phyloP scores from a whole-genome alignment of 805 yeast species.

The Debaryomyces maramus region DNA sequence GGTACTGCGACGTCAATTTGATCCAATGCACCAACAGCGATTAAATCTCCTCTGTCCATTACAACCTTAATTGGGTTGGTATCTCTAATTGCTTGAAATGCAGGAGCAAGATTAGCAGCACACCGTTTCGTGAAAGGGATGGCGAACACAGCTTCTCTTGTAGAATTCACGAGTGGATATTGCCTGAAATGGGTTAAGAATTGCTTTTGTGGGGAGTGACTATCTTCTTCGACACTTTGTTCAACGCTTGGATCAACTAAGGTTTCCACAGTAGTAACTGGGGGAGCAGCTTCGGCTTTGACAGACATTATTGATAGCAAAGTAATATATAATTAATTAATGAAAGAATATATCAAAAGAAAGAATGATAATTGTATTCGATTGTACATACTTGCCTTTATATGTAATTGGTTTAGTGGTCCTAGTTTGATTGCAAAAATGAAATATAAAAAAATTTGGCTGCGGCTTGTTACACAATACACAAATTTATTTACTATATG shows the following conservation, averaged over 20 bases:
- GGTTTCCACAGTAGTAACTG: neutral
- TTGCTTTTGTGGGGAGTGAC: slow-evolving; percentile 8
- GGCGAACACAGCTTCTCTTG: slow-evolving; percentile 30
- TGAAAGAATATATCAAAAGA: no score
- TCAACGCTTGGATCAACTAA: neutral
- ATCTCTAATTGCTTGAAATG: slow-evolving; percentile 17
- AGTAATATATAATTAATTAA: no score
- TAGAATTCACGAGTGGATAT: slow-evolving; percentile 50
- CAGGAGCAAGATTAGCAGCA: slow-evolving; percentile 32
- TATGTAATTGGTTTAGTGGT: neutral
- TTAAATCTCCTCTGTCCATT: slow-evolving; percentile 49
- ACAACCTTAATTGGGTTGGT: slow-evolving; percentile 43
- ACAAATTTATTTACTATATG: neutral
- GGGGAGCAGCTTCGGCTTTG: neutral
- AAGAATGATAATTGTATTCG: no score
- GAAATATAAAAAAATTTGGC: neutral
- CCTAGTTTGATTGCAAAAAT: neutral
- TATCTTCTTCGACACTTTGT: neutral
- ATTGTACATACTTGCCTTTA: neutral
- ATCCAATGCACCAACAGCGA: slow-evolving; percentile 54
- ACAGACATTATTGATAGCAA: slow-evolving; percentile 4
- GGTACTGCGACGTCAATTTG: slow-evolving; percentile 63
- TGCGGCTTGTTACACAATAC: slow-evolving; percentile 2
- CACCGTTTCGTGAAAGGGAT: slow-evolving; percentile 38
- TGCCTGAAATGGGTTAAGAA: slow-evolving; percentile 37